Evolutionary conservation across 2,329 filamentous ascomycete species (phyloP), one percentile per base, ranked within the genome.

Genomic region (Chaetomiaceae sp.): DNA sequence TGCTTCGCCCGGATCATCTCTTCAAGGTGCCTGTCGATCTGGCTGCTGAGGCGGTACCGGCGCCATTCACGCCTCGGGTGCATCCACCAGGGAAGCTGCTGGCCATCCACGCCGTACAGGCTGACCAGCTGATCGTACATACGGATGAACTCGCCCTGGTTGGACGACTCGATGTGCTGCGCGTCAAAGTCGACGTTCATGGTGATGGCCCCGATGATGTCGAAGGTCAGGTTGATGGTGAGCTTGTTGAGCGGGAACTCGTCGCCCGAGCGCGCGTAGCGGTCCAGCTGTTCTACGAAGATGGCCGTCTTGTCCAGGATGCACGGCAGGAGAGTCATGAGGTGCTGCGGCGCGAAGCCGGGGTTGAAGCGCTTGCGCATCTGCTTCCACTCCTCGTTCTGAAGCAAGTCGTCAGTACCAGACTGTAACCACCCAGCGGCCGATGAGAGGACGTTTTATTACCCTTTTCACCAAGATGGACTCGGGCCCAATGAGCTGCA

Each of bases 341-440:
- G 61, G 31, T 73, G 68, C 48, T 70, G 66, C 1, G 68, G 69
- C 1, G 71, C 66, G 46, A 73, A 74, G 1, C 69, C 71, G 0
- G 67, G 68, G 55, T 68, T 72, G 58, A 68, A 70, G 23, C 65
- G 61, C 51, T 66, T 70, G n/a, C 71, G 66, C 9, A 66, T 47
- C 2, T 49, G 50, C 53, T 68, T 69, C 66, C 68, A 71, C 11
- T 65, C 57, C 6, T 69, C 65, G 4, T 58, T 63, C 39, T 64
- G 36, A 36, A 19, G 3, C 6, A 17, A 29, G 39, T 25, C n/a
- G 39, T 36, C 11, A 36, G 9, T 11, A n/a, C 15, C 15, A 14
- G 14, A 15, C 7, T 8, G 11, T 2, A 15, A 7, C 4, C 19
- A 19, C n/a, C n/a, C n/a, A n/a, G n/a, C n/a, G n/a, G n/a, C n/a